Base-by-base conservation (phyloP, 1,139 yeast genomes). In the Blastobotrys capitulatus region DNA sequence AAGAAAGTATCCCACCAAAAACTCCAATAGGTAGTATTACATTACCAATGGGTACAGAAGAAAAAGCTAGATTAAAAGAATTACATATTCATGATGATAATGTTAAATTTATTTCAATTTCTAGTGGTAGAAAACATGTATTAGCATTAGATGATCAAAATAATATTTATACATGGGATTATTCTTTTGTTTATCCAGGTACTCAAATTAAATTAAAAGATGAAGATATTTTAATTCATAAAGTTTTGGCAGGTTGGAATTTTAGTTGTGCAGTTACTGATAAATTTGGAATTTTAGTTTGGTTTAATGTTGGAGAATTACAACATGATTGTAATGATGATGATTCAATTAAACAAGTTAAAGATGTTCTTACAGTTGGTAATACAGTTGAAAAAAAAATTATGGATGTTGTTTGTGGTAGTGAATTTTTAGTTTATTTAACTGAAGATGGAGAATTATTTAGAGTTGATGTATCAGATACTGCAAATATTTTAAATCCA, bases 221-320 rank as follows among this genome's bases (percentile, higher is more conserved):
- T 9, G 29, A 20, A 19, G 27, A 20, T 15, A 18, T 12, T 15
- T 38, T 44, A 1, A 42, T 47, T 34, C 55, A 69, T 40, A 79
- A 77, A 58, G 74, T 82, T 10, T 72, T 74, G 19, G 83, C 88
- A 26, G 95, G 94, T 0, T 86, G 94, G 94, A 75, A 78, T 51
- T 67, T 76, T 19, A 77, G 80, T 46, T 78, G 80, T 31, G 79
- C 79, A 29, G 72, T 74, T 46, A 67, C 81, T 2, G 70, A 70
- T 22, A 70, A 69, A 6, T 66, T 77, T 37, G 90, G 90, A 0
- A 63, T 86, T 38, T 72, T 80, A 0, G 74, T 79, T 15, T 85
- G 92, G 92, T 74, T 69, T 43, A 60, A 70, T 2, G 69, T 87
- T 49, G 41, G 49, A 1, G 54, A 57, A 10, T 40, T 54, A 15